These are phyloP conservation scores for Suillus subaureus DNA, from an alignment of 768 basidiomycete genomes.

Conservation along the genomic window DNA sequence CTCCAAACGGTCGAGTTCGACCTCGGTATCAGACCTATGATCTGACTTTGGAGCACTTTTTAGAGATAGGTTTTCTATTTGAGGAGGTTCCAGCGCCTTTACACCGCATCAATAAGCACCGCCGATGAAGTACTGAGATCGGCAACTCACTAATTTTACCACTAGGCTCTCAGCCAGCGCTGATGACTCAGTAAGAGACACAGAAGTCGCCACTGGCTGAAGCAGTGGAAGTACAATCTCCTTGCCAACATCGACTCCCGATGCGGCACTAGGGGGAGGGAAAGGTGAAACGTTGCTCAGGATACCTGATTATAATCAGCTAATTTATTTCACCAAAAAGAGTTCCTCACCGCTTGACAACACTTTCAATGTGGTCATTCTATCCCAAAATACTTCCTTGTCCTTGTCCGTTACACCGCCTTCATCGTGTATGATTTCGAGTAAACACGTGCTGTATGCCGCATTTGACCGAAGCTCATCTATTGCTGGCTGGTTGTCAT, in stretches of 20 bases:
- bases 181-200: conserved; percentile 54
- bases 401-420: conserved; percentile 37
- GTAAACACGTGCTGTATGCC: conserved; percentile 62
- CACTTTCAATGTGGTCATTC: conserved; percentile 56
- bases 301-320: conserved; percentile 51
- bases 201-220: conserved; percentile 61
- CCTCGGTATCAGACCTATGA: conserved; percentile 67
- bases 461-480: conserved; percentile 63
- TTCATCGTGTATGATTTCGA: conserved; percentile 55
- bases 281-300: conserved; percentile 77
- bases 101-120: conserved; percentile 7
- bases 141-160: conserved; percentile 46
- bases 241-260: conserved; percentile 68
- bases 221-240: conserved; percentile 74
- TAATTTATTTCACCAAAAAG: background rate
- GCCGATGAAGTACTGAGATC: background rate
- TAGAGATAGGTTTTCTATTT: conserved; percentile 58
- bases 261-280: conserved; percentile 63
- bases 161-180: conserved; percentile 54
- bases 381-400: conserved; percentile 50
- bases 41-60: conserved; percentile 75
- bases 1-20: conserved; percentile 76
- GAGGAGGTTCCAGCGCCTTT: conserved; percentile 49
- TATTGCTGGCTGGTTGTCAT: conserved; percentile 82
- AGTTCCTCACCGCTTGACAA: conserved; percentile 64